These are phyloP conservation scores for Epipyxis sp. DNA, from an alignment of 108 stramenopile species.

Conservation along the genomic window DNA sequence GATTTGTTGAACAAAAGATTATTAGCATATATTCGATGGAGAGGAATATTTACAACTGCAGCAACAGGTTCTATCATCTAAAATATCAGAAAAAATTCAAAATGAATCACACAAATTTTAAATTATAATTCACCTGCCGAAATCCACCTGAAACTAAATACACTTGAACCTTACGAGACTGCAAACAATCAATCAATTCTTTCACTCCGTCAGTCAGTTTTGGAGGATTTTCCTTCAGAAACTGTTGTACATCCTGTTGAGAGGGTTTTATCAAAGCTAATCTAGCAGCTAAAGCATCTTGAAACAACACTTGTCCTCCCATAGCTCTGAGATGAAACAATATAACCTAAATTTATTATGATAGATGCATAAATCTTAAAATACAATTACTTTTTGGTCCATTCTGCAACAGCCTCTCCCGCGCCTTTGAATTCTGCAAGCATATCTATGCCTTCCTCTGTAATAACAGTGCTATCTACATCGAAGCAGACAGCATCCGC, in stretches of 20 bases:
- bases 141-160: slow-evolving; percentile 96
- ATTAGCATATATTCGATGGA: slow-evolving; percentile 81
- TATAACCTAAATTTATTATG: not conserved
- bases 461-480: slow-evolving; percentile 92
- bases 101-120: not conserved
- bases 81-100: not conserved
- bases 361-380: not conserved
- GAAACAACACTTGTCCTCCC: slow-evolving; percentile 89
- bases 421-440: slow-evolving; percentile 88
- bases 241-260: slow-evolving; percentile 57
- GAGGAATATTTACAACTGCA: slow-evolving; percentile 61
- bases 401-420: slow-evolving; percentile 78
- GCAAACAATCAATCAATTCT: slow-evolving; percentile 67
- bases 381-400: slow-evolving; percentile 65
- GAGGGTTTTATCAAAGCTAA: slow-evolving; percentile 82
- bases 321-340: slow-evolving; percentile 67
- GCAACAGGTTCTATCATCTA: slow-evolving; percentile 98
- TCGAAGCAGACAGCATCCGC: slow-evolving; percentile 97
- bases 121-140: slow-evolving; percentile 52
- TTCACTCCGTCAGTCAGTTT: slow-evolving; percentile 71
- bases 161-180: slow-evolving; percentile 69
- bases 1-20: slow-evolving; percentile 70
- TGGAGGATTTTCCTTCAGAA: slow-evolving; percentile 70
- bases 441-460: slow-evolving; percentile 96
- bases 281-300: slow-evolving; percentile 85